phyloP scores from a whole-genome alignment of 2,329 filamentous ascomycete genomes.

The Alternaria conjuncta region DNA sequence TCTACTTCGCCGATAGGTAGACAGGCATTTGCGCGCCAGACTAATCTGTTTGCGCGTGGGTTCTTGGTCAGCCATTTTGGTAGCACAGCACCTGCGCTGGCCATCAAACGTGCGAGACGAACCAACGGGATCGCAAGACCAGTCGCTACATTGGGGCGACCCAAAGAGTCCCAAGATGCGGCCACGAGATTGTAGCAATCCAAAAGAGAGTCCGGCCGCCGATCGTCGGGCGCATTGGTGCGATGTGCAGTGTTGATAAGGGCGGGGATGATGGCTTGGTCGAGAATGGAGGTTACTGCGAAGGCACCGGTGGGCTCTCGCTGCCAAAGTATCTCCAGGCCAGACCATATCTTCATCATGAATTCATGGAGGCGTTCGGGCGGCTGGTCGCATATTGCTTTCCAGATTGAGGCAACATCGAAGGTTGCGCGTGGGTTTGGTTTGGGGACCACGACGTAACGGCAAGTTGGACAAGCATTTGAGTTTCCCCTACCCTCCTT shows the following conservation, averaged over 20 bases:
- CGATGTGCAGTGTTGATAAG: slow-evolving; percentile 17
- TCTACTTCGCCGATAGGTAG: slow-evolving; percentile 19
- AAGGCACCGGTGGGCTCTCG: slow-evolving; percentile 23
- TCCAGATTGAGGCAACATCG: slow-evolving; percentile 33
- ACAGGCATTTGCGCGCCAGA: slow-evolving; percentile 41
- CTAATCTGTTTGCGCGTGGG: slow-evolving; percentile 24
- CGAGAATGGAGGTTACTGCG: slow-evolving; percentile 25
- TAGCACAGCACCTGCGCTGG: slow-evolving; percentile 26
- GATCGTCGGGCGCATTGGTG: not conserved
- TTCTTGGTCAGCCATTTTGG: slow-evolving; percentile 34
- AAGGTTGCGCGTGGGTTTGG: slow-evolving; percentile 18
- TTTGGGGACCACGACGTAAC: slow-evolving; percentile 26
- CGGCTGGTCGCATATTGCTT: slow-evolving; percentile 30
- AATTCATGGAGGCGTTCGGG: slow-evolving; percentile 25
- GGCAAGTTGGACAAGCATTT: slow-evolving; percentile 37
- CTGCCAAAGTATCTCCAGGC: slow-evolving; percentile 28
- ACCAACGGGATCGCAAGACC: slow-evolving; percentile 39
- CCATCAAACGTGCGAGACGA: slow-evolving; percentile 39
- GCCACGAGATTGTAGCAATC: slow-evolving; percentile 34
- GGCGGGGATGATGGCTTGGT: slow-evolving; percentile 29
- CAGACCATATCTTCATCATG: slow-evolving; percentile 28
- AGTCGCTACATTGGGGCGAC: slow-evolving; percentile 26
- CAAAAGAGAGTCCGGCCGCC: slow-evolving; percentile 15
- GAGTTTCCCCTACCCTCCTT: slow-evolving; percentile 30
- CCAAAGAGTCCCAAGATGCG: slow-evolving; percentile 36